These are phyloP conservation scores for Eudorina sp. DNA, from an alignment of 139 green algal species.

Conservation along the genomic window DNA sequence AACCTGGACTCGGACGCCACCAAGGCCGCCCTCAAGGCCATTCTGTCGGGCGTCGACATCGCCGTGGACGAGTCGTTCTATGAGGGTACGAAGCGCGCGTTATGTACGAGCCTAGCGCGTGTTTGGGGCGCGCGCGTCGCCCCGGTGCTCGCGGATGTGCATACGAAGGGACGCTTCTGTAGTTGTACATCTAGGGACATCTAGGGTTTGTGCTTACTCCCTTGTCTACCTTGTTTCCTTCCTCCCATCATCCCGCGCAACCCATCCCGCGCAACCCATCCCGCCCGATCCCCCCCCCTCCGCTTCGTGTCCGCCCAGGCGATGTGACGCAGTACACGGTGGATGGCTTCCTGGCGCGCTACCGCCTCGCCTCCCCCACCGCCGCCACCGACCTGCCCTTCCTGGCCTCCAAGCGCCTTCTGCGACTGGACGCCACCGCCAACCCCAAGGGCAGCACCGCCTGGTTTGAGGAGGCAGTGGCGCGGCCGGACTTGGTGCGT, in stretches of 20 bases:
- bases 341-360: slow-evolving; percentile 32
- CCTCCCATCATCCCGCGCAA: too few species aligned
- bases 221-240: too few species aligned
- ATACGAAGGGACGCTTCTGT: too few species aligned
- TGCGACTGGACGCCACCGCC: slow-evolving; percentile 44
- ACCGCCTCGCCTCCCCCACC: slow-evolving; percentile 9
- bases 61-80: slow-evolving; percentile 80
- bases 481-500: slow-evolving; percentile 72
- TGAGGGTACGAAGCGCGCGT: too few species aligned
- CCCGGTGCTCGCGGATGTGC: too few species aligned
- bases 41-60: slow-evolving; percentile 68
- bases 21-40: slow-evolving; percentile 23
- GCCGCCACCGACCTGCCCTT: slow-evolving; percentile 52
- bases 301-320: too few species aligned
- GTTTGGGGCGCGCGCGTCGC: too few species aligned
- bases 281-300: background rate
- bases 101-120: too few species aligned
- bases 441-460: slow-evolving; percentile 48
- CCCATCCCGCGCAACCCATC: background rate
- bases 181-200: too few species aligned
- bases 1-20: background rate
- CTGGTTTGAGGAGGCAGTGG: slow-evolving; percentile 84
- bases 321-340: slow-evolving; percentile 30
- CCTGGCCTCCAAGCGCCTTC: slow-evolving; percentile 47
- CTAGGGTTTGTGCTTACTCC: too few species aligned